A percentile compares a stretch with the other conserved stretches of the same genome.
Evolutionary conservation across 1,139 yeast species (phyloP).

Genomic region (Saccharomycopsis hybrid): DNA sequence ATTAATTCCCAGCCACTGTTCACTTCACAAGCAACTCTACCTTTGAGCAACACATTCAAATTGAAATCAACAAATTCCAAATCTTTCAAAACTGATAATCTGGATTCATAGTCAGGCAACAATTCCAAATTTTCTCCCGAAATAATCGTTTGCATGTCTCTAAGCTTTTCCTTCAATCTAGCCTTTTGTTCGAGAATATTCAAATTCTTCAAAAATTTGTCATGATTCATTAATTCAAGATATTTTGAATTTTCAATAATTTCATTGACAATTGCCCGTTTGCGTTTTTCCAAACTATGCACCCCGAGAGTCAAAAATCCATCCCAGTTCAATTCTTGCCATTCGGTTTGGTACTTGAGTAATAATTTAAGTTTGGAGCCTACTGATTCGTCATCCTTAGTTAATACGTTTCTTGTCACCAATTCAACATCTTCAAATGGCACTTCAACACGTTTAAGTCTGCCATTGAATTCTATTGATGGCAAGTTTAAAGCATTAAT

Average conservation of each 20-base stretch:
- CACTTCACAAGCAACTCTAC: constrained; percentile 81
- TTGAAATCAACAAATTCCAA: constrained; percentile 72
- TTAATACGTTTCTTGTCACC: constrained; percentile 40
- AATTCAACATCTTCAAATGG: constrained; percentile 43
- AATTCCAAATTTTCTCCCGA: constrained; percentile 86
- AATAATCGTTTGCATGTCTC: constrained; percentile 50
- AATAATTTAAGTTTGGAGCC: constrained; percentile 37
- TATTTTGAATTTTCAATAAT: constrained; percentile 29
- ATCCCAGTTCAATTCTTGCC: constrained; percentile 41
- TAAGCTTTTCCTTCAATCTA: constrained; percentile 45
- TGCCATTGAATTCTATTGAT: constrained; percentile 26
- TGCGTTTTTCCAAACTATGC: constrained; percentile 45
- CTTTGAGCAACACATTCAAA: constrained; percentile 76
- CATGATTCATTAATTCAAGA: constrained; percentile 29
- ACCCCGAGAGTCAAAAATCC: constrained; percentile 44
- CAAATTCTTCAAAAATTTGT: constrained; percentile 44
- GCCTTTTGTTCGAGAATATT: constrained; percentile 42
- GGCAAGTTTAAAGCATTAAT: constrained; percentile 27
- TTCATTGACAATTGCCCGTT: constrained; percentile 34
- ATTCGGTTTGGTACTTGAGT: constrained; percentile 37
- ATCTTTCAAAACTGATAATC: constrained; percentile 67
- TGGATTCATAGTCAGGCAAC: constrained; percentile 88
- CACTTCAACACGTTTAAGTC: constrained; percentile 32
- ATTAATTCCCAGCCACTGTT: constrained; percentile 89
- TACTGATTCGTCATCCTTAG: constrained; percentile 35